phyloP scores from a whole-genome alignment of 2,329 filamentous ascomycete species.

The Rachicladosporium sp. region DNA sequence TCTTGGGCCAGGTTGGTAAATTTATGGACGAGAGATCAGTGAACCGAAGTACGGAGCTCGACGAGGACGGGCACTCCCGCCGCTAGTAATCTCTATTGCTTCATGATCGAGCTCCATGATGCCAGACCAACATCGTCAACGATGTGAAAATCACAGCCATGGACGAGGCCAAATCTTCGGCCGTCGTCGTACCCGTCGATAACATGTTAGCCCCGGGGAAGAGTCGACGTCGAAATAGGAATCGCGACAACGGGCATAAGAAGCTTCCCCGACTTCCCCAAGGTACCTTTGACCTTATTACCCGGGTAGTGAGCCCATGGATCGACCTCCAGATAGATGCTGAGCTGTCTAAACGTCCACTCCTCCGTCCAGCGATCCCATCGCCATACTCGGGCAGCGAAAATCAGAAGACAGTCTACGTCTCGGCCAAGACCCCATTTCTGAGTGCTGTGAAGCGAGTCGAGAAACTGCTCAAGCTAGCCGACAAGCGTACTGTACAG shows the following conservation, averaged over 20 bases:
- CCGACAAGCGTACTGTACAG: constrained; percentile 39
- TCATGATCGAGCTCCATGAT: too few species aligned
- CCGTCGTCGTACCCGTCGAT: too few species aligned
- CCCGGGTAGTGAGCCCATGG: not conserved
- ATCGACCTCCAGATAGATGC: constrained; percentile 25
- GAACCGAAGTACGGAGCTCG: not conserved
- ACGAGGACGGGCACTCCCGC: too few species aligned
- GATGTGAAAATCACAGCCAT: too few species aligned
- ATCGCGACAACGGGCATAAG: constrained; percentile 2
- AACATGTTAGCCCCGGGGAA: not conserved
- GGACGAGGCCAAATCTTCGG: too few species aligned
- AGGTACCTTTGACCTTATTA: constrained; percentile 6
- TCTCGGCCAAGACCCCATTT: constrained; percentile 53
- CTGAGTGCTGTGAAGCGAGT: constrained; percentile 55
- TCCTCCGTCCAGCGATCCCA: constrained; percentile 43
- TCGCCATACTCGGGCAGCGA: constrained; percentile 39
- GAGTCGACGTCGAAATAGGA: not conserved
- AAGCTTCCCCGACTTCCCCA: constrained; percentile 14
- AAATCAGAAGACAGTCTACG: constrained; percentile 49
- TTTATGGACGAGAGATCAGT: constrained; percentile 8
- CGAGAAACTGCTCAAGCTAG: constrained; percentile 48
- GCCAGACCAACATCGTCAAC: too few species aligned
- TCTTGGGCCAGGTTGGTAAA: constrained; percentile 3
- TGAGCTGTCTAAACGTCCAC: constrained; percentile 42
- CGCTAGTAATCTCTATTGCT: too few species aligned